These are phyloP conservation scores for Penicillium vulpinum DNA, from an alignment of 2,329 filamentous ascomycete genomes.

Conservation along the genomic window DNA sequence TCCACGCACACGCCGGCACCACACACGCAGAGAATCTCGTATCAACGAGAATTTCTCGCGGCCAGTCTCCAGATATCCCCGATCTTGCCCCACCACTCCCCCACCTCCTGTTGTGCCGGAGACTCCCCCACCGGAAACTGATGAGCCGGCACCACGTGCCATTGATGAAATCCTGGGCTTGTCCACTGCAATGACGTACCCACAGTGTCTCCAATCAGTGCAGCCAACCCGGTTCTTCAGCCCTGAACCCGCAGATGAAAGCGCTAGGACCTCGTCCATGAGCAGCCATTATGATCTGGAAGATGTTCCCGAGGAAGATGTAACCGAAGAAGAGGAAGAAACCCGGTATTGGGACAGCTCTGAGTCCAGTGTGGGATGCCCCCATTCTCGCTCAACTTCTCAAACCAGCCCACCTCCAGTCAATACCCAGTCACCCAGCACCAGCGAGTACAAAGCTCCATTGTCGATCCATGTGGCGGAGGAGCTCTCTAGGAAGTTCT, in stretches of 20 bases:
- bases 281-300: slow-evolving; percentile 43
- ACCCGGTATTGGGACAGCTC: slow-evolving; percentile 35
- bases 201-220: slow-evolving; percentile 33
- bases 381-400: slow-evolving; percentile 21
- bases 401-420: slow-evolving; percentile 15
- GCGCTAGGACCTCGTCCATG: slow-evolving; percentile 42
- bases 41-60: slow-evolving; percentile 57
- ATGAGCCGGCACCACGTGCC: slow-evolving; percentile 40
- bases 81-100: slow-evolving; percentile 42
- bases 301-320: slow-evolving; percentile 49
- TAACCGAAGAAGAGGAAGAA: slow-evolving; percentile 46
- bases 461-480: slow-evolving; percentile 35
- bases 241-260: slow-evolving; percentile 44
- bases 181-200: slow-evolving; percentile 30
- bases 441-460: slow-evolving; percentile 26
- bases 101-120: slow-evolving; percentile 43
- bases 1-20: slow-evolving; percentile 27
- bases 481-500: slow-evolving; percentile 42
- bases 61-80: slow-evolving; percentile 47
- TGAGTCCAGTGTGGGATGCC: slow-evolving; percentile 19
- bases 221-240: slow-evolving; percentile 40
- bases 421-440: slow-evolving; percentile 9
- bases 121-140: slow-evolving; percentile 28
- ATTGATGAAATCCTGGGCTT: slow-evolving; percentile 44
- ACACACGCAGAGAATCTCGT: slow-evolving; percentile 36